phyloP scores from a whole-genome alignment of 1,284 basidiomycete species.

The Puccinia brachypodii region DNA sequence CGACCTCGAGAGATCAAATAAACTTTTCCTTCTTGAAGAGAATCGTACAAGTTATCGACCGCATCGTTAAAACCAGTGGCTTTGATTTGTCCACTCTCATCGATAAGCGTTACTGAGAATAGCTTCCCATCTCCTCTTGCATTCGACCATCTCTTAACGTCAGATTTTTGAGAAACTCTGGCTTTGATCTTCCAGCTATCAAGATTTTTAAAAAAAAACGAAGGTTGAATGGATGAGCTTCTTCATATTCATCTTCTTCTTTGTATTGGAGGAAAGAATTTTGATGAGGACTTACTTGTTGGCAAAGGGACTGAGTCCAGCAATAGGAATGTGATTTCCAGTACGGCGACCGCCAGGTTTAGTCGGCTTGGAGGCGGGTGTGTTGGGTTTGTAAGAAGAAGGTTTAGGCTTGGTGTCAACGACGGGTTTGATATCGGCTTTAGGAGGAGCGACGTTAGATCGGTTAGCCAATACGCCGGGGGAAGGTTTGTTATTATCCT shows the following conservation, averaged over 20 bases:
- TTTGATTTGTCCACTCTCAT: slow-evolving; percentile 89
- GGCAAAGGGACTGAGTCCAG: slow-evolving; percentile 92
- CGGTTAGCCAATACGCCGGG: slow-evolving; percentile 51
- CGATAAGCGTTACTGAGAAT: slow-evolving; percentile 90
- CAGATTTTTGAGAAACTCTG: slow-evolving; percentile 83
- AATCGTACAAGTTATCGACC: slow-evolving; percentile 79
- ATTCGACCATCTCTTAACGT: slow-evolving; percentile 87
- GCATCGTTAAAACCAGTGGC: slow-evolving; percentile 88
- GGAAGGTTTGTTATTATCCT: slow-evolving; percentile 48
- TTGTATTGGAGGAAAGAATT: not conserved
- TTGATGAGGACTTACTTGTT: slow-evolving; percentile 66
- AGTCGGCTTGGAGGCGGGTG: slow-evolving; percentile 54
- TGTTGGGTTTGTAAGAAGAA: slow-evolving; percentile 51
- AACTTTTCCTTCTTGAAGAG: slow-evolving; percentile 86
- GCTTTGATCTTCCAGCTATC: slow-evolving; percentile 89
- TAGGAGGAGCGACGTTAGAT: slow-evolving; percentile 51
- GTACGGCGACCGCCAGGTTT: slow-evolving; percentile 51
- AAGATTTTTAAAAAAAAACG: not conserved
- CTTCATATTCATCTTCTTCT: not conserved
- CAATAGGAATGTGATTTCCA: slow-evolving; percentile 74
- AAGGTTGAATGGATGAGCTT: not conserved
- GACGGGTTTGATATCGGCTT: slow-evolving; percentile 53
- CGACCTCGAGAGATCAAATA: slow-evolving; percentile 87
- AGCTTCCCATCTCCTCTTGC: slow-evolving; percentile 89
- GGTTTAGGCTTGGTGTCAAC: slow-evolving; percentile 50